Percentiles rank a stretch among this genome's conserved stretches.
Conservation (phyloP, 73 alveolate species). For the Stentor coeruleus region DNA sequence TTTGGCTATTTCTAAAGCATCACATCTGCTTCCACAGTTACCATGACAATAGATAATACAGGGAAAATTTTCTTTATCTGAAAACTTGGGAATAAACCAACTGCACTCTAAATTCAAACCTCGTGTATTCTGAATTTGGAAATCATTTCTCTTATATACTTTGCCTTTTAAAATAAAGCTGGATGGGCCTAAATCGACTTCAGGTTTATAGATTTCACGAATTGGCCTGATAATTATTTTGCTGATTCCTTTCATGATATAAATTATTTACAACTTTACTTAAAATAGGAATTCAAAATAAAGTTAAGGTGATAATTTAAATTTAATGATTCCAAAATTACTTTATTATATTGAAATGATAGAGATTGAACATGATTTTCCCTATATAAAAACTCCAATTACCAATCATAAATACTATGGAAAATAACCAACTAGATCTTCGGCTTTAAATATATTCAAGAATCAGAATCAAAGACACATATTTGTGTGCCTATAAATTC, state of each 20-base stretch:
- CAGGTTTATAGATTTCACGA: constrained; percentile 27
- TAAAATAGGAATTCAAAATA: no score
- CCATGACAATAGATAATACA: constrained; percentile 48
- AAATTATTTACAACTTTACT: no score
- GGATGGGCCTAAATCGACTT: constrained; percentile 44
- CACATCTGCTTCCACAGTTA: constrained; percentile 45
- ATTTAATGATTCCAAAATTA: no score
- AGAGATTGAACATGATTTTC: no score
- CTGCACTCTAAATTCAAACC: constrained; percentile 50
- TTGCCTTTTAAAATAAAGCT: constrained; percentile 26
- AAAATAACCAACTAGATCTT: no score
- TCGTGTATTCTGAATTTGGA: constrained; percentile 42
- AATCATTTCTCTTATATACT: constrained; percentile 33
- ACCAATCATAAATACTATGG: no score
- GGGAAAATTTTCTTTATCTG: constrained; percentile 36
- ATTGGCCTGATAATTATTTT: constrained; percentile 77
- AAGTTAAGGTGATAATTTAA: no score
- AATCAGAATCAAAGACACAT: no score
- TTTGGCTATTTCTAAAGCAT: constrained; percentile 39
- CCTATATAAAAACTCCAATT: no score
- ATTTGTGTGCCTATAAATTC: no score
- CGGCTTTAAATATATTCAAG: no score
- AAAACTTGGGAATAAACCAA: constrained; percentile 60
- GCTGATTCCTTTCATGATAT: constrained; percentile 32
- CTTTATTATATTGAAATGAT: no score